Base-by-base conservation (phyloP, 768 basidiomycete species). In the Vararia minispora region DNA sequence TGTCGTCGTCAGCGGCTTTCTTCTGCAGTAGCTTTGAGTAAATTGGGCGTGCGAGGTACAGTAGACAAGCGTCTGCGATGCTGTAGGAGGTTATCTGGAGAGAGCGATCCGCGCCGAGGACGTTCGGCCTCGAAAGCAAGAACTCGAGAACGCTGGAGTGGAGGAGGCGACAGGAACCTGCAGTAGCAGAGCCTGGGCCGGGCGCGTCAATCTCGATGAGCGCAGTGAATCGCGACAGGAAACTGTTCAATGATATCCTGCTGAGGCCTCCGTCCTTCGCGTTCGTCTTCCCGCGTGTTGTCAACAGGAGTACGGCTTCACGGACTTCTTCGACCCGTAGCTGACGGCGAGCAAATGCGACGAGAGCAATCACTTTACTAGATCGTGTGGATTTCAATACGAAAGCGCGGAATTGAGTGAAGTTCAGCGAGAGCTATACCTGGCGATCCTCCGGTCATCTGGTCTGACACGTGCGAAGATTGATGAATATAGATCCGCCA, bases 311-410 rank as follows among this genome's bases (percentile, higher is more conserved):
- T 4, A 52, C 39, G 9, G 57, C 57, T 33, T 54, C 57, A 3
- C 41, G 41, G 13, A 58, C 18, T 39, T 59, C 56, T 13, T 37
- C 32, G 18, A 59, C 38, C n/a, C 42, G 52, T 8, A 59, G 38
- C 14, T 48, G 57, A 9, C 55, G 42, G 11, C 52, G 45, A 2
- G 57, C 51, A 36, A 50, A 58, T 1, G 48, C 50, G 2, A 59
- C 41, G n/a, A 59, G 45, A 1, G 55, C 42, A 31, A 56, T 52
- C 3, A 57, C 47, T 33, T 57, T 50, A 35, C 58, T 59, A 35
- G 6, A 28, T 14, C 42, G 22, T 14, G 27, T 39, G 21, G 13
- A 55, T 33, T 44, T 46, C 35, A n/a, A n/a, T n/a, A n/a, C n/a
- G n/a, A n/a, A n/a, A n/a, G n/a, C n/a, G n/a, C n/a, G n/a, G n/a